Evolutionary conservation across 768 basidiomycete genomes (phyloP), one percentile per base, ranked within the genome.

Genomic region (Psilocybe cubensis): DNA sequence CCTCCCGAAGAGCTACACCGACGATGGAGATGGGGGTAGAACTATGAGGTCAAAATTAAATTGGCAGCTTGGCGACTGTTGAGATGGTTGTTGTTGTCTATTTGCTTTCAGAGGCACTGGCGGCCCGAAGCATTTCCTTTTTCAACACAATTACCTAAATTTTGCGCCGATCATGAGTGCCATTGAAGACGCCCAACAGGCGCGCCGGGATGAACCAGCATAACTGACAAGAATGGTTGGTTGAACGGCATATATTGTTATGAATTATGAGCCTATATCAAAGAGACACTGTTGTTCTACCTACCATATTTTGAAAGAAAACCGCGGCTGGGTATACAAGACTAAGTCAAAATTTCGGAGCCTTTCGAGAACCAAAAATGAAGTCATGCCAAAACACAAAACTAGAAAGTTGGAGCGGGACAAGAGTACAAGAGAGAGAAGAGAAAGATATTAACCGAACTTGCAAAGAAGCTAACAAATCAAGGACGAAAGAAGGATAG

Each of bases 401-500:
- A 48, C 6, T n/a, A 9, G 28, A 28, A 18, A 18, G 46, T 29
- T 23, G 31, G 49, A 33, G 45, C 3, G 35, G 33, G 25, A 44
- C 20, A 11, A 21, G 29, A 23, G 33, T 33, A 31, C 29, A 44
- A 49, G 27, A 17, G 38, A 57, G n/a, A 41, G 17, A 50, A 8
- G n/a, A 44, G 29, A 24, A 54, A n/a, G n/a, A 28, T 48, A 57
- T 57, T 54, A 57, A 56, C 51, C 47, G 54, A 41, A 11, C 43
- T 54, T 53, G 53, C 51, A 46, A 53, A 49, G 46, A 60, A 59
- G 38, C 47, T 54, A 53, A 54, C 50, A 64, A 55, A 58, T 53
- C 53, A 58, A 62, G 46, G 53, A 56, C 29, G 28, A 48, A 57
- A 50, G 56, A 21, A 42, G 54, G 45, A 29, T 21, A 42, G 33